phyloP scores from a whole-genome alignment of 176 grass and related monocot species.

The Aegilops speltoides region DNA sequence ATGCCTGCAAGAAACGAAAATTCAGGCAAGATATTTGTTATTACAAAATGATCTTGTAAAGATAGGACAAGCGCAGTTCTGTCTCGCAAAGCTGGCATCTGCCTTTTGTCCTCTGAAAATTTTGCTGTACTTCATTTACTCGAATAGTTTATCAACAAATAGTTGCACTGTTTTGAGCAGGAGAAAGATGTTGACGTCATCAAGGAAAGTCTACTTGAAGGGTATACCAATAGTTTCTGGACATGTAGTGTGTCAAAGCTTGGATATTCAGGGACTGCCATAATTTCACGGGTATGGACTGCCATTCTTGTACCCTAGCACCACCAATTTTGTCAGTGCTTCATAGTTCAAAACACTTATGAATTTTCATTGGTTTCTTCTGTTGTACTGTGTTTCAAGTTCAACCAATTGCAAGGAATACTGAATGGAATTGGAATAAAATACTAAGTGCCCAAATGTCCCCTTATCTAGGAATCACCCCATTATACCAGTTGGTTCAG shows the following conservation, averaged over 20 bases:
- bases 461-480: background rate
- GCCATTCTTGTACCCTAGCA: background rate
- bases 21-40: constrained; percentile 56
- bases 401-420: constrained; percentile 11
- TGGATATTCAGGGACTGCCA: constrained; percentile 92
- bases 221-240: constrained; percentile 92
- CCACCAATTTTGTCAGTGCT: background rate
- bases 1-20: constrained; percentile 97
- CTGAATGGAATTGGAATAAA: constrained; percentile 21
- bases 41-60: background rate
- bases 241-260: constrained; percentile 95
- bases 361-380: constrained; percentile 19
- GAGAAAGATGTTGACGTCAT: constrained; percentile 92
- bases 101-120: constrained; percentile 21
- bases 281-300: constrained; percentile 80
- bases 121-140: background rate
- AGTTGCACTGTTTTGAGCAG: constrained; percentile 45
- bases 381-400: constrained; percentile 27
- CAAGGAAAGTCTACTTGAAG: constrained; percentile 78
- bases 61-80: background rate
- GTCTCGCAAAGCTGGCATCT: background rate
- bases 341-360: background rate
- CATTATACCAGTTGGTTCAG: background rate
- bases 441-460: background rate
- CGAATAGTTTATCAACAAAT: constrained; percentile 8